Conservation (phyloP, 2,329 filamentous ascomycete species). For the Hymenoscyphus occultus region DNA sequence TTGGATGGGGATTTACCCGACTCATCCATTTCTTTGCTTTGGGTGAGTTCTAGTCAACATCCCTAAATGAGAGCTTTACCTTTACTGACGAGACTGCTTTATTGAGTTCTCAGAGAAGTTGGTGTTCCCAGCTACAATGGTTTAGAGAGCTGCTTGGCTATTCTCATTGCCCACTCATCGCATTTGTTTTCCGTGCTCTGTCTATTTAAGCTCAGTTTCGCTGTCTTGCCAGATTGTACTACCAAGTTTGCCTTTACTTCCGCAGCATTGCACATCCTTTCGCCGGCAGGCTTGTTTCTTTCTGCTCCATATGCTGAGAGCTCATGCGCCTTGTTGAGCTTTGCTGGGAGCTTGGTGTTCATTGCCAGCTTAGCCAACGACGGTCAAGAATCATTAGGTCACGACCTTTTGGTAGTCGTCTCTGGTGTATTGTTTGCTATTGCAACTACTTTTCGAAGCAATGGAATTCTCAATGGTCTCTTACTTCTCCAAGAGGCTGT, state of each 20-base stretch:
- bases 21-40: constrained; percentile 37
- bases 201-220: constrained; percentile 63
- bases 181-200: constrained; percentile 74
- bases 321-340: constrained; percentile 72
- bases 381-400: constrained; percentile 34
- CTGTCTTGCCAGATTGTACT: constrained; percentile 48
- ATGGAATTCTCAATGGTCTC: constrained; percentile 79
- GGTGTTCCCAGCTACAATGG: constrained; percentile 36
- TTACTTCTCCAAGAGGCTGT: constrained; percentile 59
- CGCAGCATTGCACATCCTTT: constrained; percentile 74
- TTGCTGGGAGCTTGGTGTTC: constrained; percentile 70
- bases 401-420: constrained; percentile 51
- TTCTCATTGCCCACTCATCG: constrained; percentile 66
- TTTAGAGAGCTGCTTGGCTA: constrained; percentile 52
- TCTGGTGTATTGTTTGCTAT: constrained; percentile 69
- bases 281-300: constrained; percentile 85
- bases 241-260: constrained; percentile 61
- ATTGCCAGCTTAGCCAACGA: constrained; percentile 45
- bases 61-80: not conserved
- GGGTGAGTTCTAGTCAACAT: constrained; percentile 21
- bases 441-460: constrained; percentile 74
- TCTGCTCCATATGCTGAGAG: constrained; percentile 84
- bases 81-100: not conserved
- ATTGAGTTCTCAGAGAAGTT: constrained; percentile 29
- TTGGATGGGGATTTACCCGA: constrained; percentile 55